Conservation (phyloP, 441 rosid genomes). For the Theobroma grandiflorum region DNA sequence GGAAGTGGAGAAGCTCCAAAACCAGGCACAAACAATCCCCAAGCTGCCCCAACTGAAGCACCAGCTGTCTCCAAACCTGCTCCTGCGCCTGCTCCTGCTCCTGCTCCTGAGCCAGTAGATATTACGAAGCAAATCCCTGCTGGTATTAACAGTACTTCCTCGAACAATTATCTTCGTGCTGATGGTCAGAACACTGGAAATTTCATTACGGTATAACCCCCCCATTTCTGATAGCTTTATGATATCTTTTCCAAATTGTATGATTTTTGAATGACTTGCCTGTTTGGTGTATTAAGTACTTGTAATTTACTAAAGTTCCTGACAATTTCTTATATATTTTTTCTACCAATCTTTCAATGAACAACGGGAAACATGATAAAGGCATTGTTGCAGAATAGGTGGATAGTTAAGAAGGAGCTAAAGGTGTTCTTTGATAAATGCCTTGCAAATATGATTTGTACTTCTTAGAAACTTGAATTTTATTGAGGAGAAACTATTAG, state of each 20-base stretch:
- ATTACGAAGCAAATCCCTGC: slow-evolving; percentile 62
- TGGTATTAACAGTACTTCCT: slow-evolving; percentile 72
- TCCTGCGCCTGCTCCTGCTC: slow-evolving; percentile 51
- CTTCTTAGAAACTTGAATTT: neutral
- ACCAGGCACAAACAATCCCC: slow-evolving; percentile 45
- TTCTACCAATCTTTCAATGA: neutral
- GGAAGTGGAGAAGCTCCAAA: slow-evolving; percentile 73
- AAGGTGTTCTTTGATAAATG: neutral
- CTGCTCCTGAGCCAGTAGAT: slow-evolving; percentile 61
- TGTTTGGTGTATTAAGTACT: neutral
- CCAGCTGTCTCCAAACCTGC: slow-evolving; percentile 33
- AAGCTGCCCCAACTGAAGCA: slow-evolving; percentile 47
- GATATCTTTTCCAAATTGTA: neutral
- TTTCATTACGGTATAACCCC: slow-evolving; percentile 74
- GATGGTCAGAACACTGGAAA: slow-evolving; percentile 93
- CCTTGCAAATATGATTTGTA: neutral
- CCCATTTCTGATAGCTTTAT: neutral
- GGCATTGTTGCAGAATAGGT: neutral
- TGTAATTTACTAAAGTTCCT: neutral
- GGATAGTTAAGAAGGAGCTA: neutral
- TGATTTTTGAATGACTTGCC: slow-evolving; percentile 5
- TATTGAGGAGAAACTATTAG: neutral
- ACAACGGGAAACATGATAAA: neutral
- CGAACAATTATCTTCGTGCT: slow-evolving; percentile 78
- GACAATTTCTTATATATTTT: neutral